Percentiles rank a stretch among this genome's conserved stretches.
phyloP scores from a whole-genome alignment of 2,329 filamentous ascomycete species.

The Paraphoma sp. region DNA sequence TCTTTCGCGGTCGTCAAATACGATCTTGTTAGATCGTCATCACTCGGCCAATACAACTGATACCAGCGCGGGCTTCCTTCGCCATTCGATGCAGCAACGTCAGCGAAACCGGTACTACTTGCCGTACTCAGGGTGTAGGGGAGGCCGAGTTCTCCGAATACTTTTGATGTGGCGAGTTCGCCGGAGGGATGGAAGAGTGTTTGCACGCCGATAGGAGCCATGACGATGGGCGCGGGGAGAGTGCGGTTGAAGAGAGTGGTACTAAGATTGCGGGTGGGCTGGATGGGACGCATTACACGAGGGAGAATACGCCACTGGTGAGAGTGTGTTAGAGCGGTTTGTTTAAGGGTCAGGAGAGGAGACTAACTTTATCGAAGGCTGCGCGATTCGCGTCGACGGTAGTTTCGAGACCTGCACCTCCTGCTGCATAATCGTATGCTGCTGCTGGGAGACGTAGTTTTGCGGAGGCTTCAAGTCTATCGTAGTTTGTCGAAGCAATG shows the following conservation, averaged over 20 bases:
- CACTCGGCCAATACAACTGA: constrained; percentile 74
- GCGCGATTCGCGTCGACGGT: constrained; percentile 15
- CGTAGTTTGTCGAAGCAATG: constrained; percentile 17
- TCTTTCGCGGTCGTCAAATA: constrained; percentile 54
- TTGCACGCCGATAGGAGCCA: not conserved
- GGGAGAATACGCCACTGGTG: constrained; percentile 15
- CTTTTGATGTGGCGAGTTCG: constrained; percentile 65
- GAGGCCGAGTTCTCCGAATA: constrained; percentile 64
- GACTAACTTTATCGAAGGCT: constrained; percentile 13
- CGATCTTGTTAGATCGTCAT: constrained; percentile 67
- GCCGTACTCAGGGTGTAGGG: constrained; percentile 72
- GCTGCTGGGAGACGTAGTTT: constrained; percentile 9
- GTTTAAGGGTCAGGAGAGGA: not conserved
- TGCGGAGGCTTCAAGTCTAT: constrained; percentile 15
- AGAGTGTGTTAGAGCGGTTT: not conserved
- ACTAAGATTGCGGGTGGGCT: constrained; percentile 13
- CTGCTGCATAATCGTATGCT: constrained; percentile 17
- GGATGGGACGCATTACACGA: constrained; percentile 13
- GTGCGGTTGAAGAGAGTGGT: not conserved
- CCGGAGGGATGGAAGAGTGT: constrained; percentile 51
- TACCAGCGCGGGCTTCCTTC: constrained; percentile 65
- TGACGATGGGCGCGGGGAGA: not conserved
- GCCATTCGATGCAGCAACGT: constrained; percentile 63
- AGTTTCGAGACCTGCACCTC: constrained; percentile 14
- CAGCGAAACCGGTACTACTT: constrained; percentile 65